Conservation (phyloP, 2,329 filamentous ascomycete genomes). For the Nemania serpens region DNA sequence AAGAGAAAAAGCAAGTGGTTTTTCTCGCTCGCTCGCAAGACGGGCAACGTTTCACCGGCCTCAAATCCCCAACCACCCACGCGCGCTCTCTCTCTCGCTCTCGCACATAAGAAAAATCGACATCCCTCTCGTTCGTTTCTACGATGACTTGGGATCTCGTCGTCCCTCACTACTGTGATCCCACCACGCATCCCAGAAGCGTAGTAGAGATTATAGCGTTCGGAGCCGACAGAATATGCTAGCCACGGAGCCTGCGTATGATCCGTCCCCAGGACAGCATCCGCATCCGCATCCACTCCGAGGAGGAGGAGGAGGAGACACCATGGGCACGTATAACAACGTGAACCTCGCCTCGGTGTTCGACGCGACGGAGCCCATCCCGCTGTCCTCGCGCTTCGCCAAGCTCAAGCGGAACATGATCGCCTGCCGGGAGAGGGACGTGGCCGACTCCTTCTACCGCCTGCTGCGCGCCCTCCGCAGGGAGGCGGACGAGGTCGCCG, state of each 20-base stretch:
- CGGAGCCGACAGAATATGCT: constrained; percentile 8
- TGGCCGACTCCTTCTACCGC: constrained; percentile 49
- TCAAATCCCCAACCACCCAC: background rate
- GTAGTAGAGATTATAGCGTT: constrained; percentile 6
- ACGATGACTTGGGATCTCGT: background rate
- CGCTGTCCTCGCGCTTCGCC: constrained; percentile 49
- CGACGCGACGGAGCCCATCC: constrained; percentile 42
- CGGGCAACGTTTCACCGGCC: constrained; percentile 7
- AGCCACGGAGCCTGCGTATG: constrained; percentile 8
- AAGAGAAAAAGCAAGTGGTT: background rate
- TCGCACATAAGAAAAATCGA: constrained; percentile 9
- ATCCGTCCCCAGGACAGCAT: background rate
- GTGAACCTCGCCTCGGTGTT: constrained; percentile 39
- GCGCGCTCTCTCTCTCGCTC: background rate
- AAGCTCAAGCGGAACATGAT: constrained; percentile 49
- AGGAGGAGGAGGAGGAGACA: constrained; percentile 25
- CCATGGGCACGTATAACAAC: constrained; percentile 21
- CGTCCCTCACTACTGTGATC: background rate
- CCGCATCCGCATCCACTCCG: background rate
- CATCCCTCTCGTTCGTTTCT: background rate
- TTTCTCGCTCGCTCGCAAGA: background rate
- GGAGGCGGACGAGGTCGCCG: constrained; percentile 46
- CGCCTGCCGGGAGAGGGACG: constrained; percentile 44
- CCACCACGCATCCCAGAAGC: background rate
- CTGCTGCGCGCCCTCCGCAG: constrained; percentile 44